Evolutionary conservation across 257 asterid species (phyloP).

Genomic region (Parsonsia alboflavescens): DNA sequence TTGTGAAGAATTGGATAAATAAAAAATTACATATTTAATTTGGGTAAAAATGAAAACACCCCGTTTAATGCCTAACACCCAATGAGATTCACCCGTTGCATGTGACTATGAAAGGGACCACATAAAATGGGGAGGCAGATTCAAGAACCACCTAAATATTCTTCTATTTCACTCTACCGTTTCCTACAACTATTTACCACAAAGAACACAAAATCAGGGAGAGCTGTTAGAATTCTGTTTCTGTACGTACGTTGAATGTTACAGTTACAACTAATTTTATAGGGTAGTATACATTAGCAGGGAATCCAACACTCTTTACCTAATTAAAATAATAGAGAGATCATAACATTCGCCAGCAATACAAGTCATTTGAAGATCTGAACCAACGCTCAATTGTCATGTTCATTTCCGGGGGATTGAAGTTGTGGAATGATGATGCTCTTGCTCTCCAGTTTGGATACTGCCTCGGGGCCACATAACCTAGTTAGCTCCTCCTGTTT

Average conservation of each 20-base stretch:
- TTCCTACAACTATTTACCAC: slow-evolving; percentile 9
- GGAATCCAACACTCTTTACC: slow-evolving; percentile 20
- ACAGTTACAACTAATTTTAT: slow-evolving; percentile 18
- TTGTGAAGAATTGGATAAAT: no score
- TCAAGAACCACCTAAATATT: not conserved
- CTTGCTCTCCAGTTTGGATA: slow-evolving; percentile 45
- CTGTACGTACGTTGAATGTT: not conserved
- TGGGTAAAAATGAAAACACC: no score
- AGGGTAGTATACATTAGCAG: slow-evolving; percentile 21
- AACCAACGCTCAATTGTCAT: slow-evolving; percentile 33
- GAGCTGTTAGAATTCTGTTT: slow-evolving; percentile 5
- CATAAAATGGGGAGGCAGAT: slow-evolving; percentile 6
- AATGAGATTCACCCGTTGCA: not conserved
- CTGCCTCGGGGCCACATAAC: slow-evolving; percentile 55
- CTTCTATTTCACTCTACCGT: not conserved
- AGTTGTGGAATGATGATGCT: slow-evolving; percentile 26
- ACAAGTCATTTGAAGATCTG: slow-evolving; percentile 19
- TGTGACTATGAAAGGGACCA: not conserved
- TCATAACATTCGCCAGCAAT: slow-evolving; percentile 11
- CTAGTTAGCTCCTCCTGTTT: slow-evolving; percentile 65
- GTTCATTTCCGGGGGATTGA: slow-evolving; percentile 43
- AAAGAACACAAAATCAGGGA: slow-evolving; percentile 8
- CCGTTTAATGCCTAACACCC: no score
- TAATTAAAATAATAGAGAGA: slow-evolving; percentile 1
- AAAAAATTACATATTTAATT: no score